Evolutionary conservation across 2,329 filamentous ascomycete species (phyloP).

Genomic region (Hypomyces rosellus): DNA sequence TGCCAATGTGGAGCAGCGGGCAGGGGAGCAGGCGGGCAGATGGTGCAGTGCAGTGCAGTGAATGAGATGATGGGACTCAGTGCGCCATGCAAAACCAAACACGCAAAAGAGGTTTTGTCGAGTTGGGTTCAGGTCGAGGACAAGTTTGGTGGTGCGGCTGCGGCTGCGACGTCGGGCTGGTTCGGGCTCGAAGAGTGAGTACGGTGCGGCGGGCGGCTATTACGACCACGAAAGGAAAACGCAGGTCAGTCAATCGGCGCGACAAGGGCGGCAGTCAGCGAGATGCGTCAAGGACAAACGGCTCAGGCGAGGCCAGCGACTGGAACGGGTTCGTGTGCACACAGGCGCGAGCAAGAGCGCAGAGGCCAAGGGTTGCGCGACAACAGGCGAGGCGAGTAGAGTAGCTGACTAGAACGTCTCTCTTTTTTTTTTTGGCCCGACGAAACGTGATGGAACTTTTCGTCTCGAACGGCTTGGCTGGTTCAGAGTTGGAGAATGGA

Average conservation of each 20-base stretch:
- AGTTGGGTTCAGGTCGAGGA: neutral
- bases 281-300: neutral
- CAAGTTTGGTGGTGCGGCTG: neutral
- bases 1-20: neutral
- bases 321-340: no score
- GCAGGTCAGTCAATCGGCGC: neutral
- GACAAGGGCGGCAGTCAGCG: neutral
- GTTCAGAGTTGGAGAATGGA: constrained; percentile 26
- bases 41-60: no score
- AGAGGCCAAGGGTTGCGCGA: no score
- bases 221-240: neutral
- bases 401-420: neutral
- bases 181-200: neutral
- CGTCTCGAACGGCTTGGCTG: constrained; percentile 10
- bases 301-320: neutral
- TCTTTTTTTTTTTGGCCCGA: constrained; percentile 1
- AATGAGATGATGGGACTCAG: constrained; percentile 17
- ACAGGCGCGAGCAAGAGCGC: no score
- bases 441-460: constrained; percentile 21
- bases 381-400: no score
- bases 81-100: constrained; percentile 26
- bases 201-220: neutral
- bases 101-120: constrained; percentile 3
- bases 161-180: constrained; percentile 1
- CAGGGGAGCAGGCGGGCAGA: neutral